These are phyloP conservation scores for Cafeteria roenbergensis DNA, from an alignment of 108 stramenopile species.

Conservation along the genomic window DNA sequence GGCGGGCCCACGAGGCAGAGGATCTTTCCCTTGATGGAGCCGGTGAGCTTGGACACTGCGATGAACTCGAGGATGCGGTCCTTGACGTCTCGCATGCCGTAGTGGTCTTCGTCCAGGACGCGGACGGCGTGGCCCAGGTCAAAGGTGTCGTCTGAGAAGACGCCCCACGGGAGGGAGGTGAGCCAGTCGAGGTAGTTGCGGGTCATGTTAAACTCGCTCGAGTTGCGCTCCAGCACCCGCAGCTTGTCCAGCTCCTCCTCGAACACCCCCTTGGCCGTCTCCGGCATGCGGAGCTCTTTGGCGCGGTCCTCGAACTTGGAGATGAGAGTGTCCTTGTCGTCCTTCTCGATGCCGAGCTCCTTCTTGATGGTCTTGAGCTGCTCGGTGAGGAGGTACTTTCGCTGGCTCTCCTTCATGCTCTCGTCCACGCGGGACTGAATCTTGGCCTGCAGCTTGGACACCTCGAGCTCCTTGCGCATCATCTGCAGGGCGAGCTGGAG, in stretches of 20 bases:
- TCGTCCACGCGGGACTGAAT: constrained; percentile 83
- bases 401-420: constrained; percentile 75
- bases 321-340: constrained; percentile 83
- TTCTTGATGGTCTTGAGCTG: constrained; percentile 97
- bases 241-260: constrained; percentile 80
- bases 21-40: constrained; percentile 77
- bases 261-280: constrained; percentile 55
- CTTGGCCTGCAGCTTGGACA: constrained; percentile 75
- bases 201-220: constrained; percentile 84
- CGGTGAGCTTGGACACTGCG: constrained; percentile 84
- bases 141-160: constrained; percentile 65
- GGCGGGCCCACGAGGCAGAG: constrained; percentile 85
- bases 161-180: constrained; percentile 77
- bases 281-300: constrained; percentile 43
- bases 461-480: constrained; percentile 69
- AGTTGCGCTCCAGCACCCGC: constrained; percentile 74
- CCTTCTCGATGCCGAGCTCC: constrained; percentile 92
- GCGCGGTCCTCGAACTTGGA: constrained; percentile 61
- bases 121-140: constrained; percentile 57
- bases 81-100: constrained; percentile 88
- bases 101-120: constrained; percentile 76
- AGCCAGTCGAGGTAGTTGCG: constrained; percentile 91
- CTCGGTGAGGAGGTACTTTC: constrained; percentile 82
- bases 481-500: constrained; percentile 72
- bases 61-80: constrained; percentile 91